These are phyloP conservation scores for Metschnikowia peoriensis DNA, from an alignment of 805 yeast genomes.

Conservation along the genomic window DNA sequence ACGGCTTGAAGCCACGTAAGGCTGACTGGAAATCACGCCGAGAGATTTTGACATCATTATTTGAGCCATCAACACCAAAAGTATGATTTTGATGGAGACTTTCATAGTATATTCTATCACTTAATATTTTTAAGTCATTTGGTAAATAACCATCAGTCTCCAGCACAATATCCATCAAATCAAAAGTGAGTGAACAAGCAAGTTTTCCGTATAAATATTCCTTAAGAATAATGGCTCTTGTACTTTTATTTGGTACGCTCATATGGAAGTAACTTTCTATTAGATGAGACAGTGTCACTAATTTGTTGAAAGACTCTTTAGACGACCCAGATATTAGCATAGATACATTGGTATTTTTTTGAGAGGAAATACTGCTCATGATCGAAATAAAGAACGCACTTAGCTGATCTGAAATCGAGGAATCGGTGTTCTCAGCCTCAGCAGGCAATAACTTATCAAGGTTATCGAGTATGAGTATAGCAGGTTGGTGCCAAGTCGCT, in stretches of 20 bases:
- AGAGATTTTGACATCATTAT: constrained; percentile 14
- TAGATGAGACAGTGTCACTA: constrained; percentile 65
- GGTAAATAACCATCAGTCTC: constrained; percentile 92
- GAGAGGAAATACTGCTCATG: constrained; percentile 43
- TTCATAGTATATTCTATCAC: constrained; percentile 68
- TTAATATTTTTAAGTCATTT: constrained; percentile 67
- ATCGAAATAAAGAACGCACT: constrained; percentile 54
- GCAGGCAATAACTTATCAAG: constrained; percentile 70
- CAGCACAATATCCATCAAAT: constrained; percentile 45
- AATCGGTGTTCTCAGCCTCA: constrained; percentile 58
- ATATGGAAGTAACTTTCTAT: constrained; percentile 61
- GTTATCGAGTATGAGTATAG: constrained; percentile 74
- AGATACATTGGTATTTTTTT: constrained; percentile 48
- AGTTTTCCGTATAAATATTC: constrained; percentile 33
- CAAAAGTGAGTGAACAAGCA: constrained; percentile 36
- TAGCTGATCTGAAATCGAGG: constrained; percentile 60
- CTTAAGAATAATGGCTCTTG: constrained; percentile 49
- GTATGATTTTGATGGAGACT: constrained; percentile 10
- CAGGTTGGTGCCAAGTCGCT: constrained; percentile 76
- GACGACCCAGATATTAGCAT: constrained; percentile 63
- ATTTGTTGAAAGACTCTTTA: constrained; percentile 61
- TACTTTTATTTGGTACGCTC: constrained; percentile 65
- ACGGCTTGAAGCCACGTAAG: constrained; percentile 68
- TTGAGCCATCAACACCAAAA: not conserved
- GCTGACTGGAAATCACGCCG: constrained; percentile 52